These are phyloP conservation scores for Myxozyma kluyveri DNA, from an alignment of 805 yeast genomes.

Conservation along the genomic window DNA sequence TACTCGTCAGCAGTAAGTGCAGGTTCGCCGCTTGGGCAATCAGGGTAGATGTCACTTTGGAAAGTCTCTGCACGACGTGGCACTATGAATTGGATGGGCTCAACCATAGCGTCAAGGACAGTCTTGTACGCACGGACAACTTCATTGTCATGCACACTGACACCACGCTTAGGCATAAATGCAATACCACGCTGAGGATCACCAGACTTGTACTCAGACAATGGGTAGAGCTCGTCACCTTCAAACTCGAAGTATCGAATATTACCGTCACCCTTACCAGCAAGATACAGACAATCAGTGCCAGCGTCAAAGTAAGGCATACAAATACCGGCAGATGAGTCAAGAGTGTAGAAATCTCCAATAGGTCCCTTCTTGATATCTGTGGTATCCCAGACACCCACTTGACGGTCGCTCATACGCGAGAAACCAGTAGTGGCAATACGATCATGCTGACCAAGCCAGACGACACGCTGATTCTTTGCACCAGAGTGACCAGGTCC, in stretches of 20 bases:
- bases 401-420: slow-evolving; percentile 86
- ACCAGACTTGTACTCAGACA: slow-evolving; percentile 84
- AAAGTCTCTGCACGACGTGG: slow-evolving; percentile 91
- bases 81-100: slow-evolving; percentile 88
- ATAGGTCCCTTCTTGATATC: slow-evolving; percentile 77
- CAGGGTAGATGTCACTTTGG: slow-evolving; percentile 91
- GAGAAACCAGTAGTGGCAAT: slow-evolving; percentile 94
- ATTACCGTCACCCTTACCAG: slow-evolving; percentile 93
- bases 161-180: slow-evolving; percentile 76
- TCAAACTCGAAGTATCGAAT: slow-evolving; percentile 85
- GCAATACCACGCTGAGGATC: slow-evolving; percentile 98
- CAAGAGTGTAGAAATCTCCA: slow-evolving; percentile 83
- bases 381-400: slow-evolving; percentile 87
- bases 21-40: slow-evolving; percentile 75
- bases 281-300: slow-evolving; percentile 76
- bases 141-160: slow-evolving; percentile 79
- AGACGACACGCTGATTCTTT: slow-evolving; percentile 78
- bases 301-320: slow-evolving; percentile 87
- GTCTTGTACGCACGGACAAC: slow-evolving; percentile 79
- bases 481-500: slow-evolving; percentile 93
- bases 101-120: slow-evolving; percentile 78
- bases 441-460: slow-evolving; percentile 87
- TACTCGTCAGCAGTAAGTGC: slow-evolving; percentile 79
- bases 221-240: slow-evolving; percentile 73
- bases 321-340: slow-evolving; percentile 87